phyloP scores from a whole-genome alignment of 345 rosid genomes.

The Crucihimalaya himalaica region DNA sequence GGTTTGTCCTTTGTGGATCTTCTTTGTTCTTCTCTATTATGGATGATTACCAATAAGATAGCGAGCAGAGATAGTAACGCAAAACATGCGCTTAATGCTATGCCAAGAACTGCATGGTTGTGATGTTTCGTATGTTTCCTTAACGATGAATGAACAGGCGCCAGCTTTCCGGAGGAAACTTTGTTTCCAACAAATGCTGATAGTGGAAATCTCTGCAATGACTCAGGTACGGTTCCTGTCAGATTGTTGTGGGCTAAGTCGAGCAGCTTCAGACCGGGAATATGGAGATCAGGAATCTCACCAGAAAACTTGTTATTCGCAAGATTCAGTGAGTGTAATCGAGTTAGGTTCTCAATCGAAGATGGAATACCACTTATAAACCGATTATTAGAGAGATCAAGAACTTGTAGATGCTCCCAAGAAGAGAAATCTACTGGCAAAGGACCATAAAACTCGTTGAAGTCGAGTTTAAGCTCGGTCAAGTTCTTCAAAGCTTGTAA shows the following conservation, averaged over 20 bases:
- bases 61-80: conserved; percentile 47
- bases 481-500: conserved; percentile 58
- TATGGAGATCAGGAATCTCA: conserved; percentile 58
- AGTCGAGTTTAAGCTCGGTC: conserved; percentile 67
- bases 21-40: conserved; percentile 35
- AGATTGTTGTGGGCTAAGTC: conserved; percentile 70
- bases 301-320: conserved; percentile 75
- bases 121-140: conserved; percentile 50
- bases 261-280: conserved; percentile 55
- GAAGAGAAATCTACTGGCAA: conserved; percentile 65
- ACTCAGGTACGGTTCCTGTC: conserved; percentile 60
- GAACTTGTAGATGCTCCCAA: conserved; percentile 61
- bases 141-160: conserved; percentile 41
- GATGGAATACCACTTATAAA: conserved; percentile 67
- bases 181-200: conserved; percentile 68
- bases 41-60: conserved; percentile 45
- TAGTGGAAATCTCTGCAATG: conserved; percentile 68
- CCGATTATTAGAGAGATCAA: conserved; percentile 65
- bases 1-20: conserved; percentile 48
- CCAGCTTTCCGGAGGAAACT: conserved; percentile 42
- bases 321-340: conserved; percentile 57
- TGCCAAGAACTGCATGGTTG: conserved; percentile 56
- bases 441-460: conserved; percentile 64
- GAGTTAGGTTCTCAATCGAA: conserved; percentile 53
- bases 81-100: conserved; percentile 55